phyloP scores from a whole-genome alignment of 23 red algal genomes.

The Pyropia haitanensis region DNA sequence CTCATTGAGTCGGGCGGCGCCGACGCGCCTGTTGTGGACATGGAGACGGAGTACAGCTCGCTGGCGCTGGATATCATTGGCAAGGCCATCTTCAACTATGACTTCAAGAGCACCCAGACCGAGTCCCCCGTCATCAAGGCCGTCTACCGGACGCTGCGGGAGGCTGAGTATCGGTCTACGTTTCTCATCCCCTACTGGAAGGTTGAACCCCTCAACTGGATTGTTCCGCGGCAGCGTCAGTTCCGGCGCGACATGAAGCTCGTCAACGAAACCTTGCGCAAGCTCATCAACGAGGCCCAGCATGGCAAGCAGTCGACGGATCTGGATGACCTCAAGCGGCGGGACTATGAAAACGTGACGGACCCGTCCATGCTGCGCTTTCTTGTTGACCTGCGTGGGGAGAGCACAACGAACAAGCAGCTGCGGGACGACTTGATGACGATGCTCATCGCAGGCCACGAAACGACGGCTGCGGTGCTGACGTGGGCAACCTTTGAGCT shows the following conservation, averaged over 20 bases:
- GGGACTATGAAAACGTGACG: conserved; percentile 54
- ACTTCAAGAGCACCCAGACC: conserved; percentile 41
- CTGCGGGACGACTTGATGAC: conserved; percentile 88
- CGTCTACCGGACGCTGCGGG: conserved; percentile 60
- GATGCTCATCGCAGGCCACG: conserved; percentile 77
- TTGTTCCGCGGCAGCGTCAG: conserved; percentile 51
- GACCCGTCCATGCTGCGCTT: conserved; percentile 67
- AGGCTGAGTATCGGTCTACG: conserved; percentile 62
- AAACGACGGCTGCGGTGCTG: conserved; percentile 67
- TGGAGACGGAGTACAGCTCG: conserved; percentile 69
- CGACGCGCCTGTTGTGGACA: conserved; percentile 25
- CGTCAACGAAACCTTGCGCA: conserved; percentile 53
- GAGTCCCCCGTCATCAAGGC: conserved; percentile 81
- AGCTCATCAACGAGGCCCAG: conserved; percentile 46
- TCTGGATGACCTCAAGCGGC: conserved; percentile 37
- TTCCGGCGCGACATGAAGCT: conserved; percentile 66
- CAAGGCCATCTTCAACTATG: conserved; percentile 70
- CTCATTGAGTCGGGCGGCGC: conserved; percentile 3
- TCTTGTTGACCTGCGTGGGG: conserved; percentile 75
- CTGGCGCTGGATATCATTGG: conserved; percentile 68
- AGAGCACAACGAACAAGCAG: conserved; percentile 62
- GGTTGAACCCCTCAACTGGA: conserved; percentile 13
- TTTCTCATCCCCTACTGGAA: conserved; percentile 69
- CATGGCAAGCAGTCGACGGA: conserved; percentile 13
- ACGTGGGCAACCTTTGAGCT: conserved; percentile 74